Evolutionary conservation across 1,284 basidiomycete species (phyloP), one percentile per base, ranked within the genome.

Genomic region (Pascua guehoae): DNA sequence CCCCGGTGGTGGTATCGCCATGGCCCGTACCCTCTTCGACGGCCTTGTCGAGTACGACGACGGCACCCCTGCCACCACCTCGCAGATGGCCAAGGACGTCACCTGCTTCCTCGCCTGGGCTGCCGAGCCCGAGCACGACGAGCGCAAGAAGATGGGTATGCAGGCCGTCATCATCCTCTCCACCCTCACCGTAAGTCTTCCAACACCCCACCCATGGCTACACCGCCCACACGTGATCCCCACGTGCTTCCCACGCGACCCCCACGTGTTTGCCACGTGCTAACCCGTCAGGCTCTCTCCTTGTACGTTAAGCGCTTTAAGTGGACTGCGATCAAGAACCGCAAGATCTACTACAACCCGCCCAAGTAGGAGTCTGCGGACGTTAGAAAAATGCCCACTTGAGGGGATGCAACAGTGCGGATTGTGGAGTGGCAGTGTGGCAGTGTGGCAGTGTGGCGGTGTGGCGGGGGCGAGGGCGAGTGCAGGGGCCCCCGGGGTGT

Each of bases 1-100:
- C 88, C 93, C 93, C 51, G 92, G 94, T 60, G 92, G 93, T 71
- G 91, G 92, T 68, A 98, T 99, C 65, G 91, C 89, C 72, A 99
- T 98, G 96, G 95, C 92, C 51, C 91, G 95, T 76, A 87, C 97
- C 17, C 81, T 99, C 63, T 98, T 91, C 75, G 94, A 98, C 72
- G 93, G 90, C 46, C 77, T 97, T 46, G 93, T 98, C 58, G 94
- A 98, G 78, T 97, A 89, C 76, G 88, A 91, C 1, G 94, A 98
- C 74, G 89, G 88, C 86, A 98, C 96, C 7, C 92, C 95, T 11
- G 91, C 95, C 12, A 98, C 95, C 49, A 89, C 93, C 11, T 90
- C 91, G n/a, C 96, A 98, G 79, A 95, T 98, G 93, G 94, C 96
- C 67, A 98, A 98, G 85, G 96, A 99, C 71, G 93, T 99, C 51